Percentiles rank a stretch among this genome's conserved stretches.
phyloP scores from a whole-genome alignment of 164 flowering plant genomes.

The Malania oleifera region DNA sequence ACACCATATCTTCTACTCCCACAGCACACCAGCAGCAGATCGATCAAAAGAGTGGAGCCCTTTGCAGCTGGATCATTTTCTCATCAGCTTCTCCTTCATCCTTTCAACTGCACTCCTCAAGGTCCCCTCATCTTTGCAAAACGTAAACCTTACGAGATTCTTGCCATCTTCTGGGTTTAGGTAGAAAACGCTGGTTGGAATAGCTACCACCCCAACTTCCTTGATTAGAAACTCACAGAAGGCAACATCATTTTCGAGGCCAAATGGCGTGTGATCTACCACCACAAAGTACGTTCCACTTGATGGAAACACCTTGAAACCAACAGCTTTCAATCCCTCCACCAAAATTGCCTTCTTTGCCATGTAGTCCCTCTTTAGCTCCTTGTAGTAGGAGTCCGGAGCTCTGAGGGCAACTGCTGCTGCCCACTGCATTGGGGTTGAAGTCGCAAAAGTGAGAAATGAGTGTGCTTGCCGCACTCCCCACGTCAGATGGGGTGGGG shows the following conservation, averaged over 20 bases:
- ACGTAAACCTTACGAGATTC: constrained; percentile 90
- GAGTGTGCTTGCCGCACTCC: constrained; percentile 93
- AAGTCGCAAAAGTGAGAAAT: constrained; percentile 83
- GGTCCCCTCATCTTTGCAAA: constrained; percentile 97
- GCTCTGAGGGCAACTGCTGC: constrained; percentile 72
- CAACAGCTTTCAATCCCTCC: constrained; percentile 76
- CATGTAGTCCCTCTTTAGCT: constrained; percentile 69
- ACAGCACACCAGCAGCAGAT: neutral
- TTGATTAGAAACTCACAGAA: constrained; percentile 89
- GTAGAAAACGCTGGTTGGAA: constrained; percentile 94
- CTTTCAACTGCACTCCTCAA: constrained; percentile 71
- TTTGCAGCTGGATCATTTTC: constrained; percentile 20
- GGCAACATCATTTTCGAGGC: constrained; percentile 69
- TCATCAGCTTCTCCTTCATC: constrained; percentile 78
- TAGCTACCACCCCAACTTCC: constrained; percentile 95
- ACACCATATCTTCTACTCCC: too few relatives aligned
- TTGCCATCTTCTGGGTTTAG: constrained; percentile 90
- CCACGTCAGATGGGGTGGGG: constrained; percentile 91
- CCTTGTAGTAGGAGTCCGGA: constrained; percentile 77
- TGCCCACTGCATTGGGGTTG: constrained; percentile 89
- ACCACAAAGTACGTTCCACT: constrained; percentile 95
- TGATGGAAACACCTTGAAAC: constrained; percentile 80
- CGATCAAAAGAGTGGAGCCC: neutral
- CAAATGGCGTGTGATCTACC: constrained; percentile 93
- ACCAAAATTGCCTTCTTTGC: constrained; percentile 79